These are phyloP conservation scores for Cyberlindnera suaveolens DNA, from an alignment of 805 yeast genomes.

Conservation along the genomic window DNA sequence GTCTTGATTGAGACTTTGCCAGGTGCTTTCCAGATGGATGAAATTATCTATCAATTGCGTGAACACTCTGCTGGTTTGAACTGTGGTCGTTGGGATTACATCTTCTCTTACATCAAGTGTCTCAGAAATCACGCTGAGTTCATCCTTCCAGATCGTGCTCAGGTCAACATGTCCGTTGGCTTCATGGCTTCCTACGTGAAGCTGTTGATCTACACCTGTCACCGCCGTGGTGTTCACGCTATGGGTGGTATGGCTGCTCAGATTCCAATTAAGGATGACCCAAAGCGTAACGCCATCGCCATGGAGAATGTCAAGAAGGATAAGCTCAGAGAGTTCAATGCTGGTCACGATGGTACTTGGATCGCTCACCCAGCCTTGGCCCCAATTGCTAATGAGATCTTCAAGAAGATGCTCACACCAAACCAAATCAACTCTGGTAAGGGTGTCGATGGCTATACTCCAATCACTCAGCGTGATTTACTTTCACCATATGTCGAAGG, in stretches of 20 bases:
- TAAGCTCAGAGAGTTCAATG: conserved; percentile 67
- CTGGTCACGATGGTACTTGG: conserved; percentile 89
- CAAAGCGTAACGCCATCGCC: conserved; percentile 55
- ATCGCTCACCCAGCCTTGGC: conserved; percentile 84
- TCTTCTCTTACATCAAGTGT: conserved; percentile 72
- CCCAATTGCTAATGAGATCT: conserved; percentile 63
- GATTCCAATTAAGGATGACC: conserved; percentile 72
- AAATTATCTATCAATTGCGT: conserved; percentile 69
- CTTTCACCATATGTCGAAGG: conserved; percentile 35
- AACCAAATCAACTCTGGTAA: conserved; percentile 51
- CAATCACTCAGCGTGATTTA: conserved; percentile 44
- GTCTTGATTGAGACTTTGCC: conserved; percentile 80
- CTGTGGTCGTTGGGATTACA: conserved; percentile 90
- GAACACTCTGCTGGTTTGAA: conserved; percentile 76
- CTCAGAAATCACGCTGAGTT: conserved; percentile 62
- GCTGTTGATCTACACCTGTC: conserved; percentile 67
- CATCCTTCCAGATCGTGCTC: conserved; percentile 73
- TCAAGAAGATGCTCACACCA: conserved; percentile 77
- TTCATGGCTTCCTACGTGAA: conserved; percentile 77
- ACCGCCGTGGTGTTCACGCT: conserved; percentile 75
- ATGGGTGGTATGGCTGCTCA: conserved; percentile 93
- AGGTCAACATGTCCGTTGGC: conserved; percentile 75
- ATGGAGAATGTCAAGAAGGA: conserved; percentile 70
- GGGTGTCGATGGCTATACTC: conserved; percentile 28
- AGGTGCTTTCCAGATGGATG: conserved; percentile 84